Base-by-base conservation (phyloP, 1,139 yeast species). In the Diutina mesorugosa region DNA sequence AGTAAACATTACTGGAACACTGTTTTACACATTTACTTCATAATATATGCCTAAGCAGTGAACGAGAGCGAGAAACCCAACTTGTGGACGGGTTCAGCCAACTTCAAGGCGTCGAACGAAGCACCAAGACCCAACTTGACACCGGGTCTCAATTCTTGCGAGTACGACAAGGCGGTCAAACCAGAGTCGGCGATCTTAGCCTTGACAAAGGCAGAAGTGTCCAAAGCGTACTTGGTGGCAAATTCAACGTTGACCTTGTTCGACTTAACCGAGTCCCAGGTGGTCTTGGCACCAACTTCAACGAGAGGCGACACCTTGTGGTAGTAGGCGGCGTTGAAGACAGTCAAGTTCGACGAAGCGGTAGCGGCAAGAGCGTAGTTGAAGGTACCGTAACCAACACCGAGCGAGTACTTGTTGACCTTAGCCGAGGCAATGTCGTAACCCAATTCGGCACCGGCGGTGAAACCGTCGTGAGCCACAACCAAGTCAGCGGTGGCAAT, bases 181-280 rank as follows among this genome's bases (percentile, higher is more conserved):
- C 99, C 99, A 64, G 95, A 86, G 77, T 93, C 97, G 71, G 96
- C 93, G 69, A 95, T 83, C 85, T 91, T 93, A 66, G 96, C 98
- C 86, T 91, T 91, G 72, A 90, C 87, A 69, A 88, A 90, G 63
- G 97, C 85, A 63, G 95, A 72, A 60, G 81, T 74, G 78, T 93
- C 98, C 70, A 93, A 84, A 66, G 81, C 78, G 83, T 93, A 93
- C 84, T 90, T 91, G 74, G 97, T 84, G 67, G 97, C 99, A 65
- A 91, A 89, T 81, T 95, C 99, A 68, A 95, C 85, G 64, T 75
- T 76, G 64, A 90, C 83, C 67, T 77, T 77, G 62, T 88, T 78
- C 73, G 90, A 85, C 72, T 77, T 77, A 67, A 77, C 79, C 63
- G 96, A 85, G 79, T 90, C 97, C 85, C 95, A 89, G 65, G 95